These are phyloP conservation scores for Leccinum broughii DNA, from an alignment of 768 basidiomycete species.

Conservation along the genomic window DNA sequence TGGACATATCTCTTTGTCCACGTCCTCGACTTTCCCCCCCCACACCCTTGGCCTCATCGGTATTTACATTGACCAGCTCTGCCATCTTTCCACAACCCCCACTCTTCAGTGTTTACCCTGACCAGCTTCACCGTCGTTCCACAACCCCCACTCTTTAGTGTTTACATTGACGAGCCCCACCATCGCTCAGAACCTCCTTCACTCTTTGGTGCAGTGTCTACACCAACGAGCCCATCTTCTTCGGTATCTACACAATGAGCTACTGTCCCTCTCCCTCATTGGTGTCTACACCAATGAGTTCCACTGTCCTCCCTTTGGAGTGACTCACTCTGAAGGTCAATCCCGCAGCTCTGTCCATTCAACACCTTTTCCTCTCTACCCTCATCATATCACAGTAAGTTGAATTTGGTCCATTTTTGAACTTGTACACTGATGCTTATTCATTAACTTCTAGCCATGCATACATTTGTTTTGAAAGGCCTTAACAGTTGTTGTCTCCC, in stretches of 20 bases:
- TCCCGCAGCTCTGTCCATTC: no score
- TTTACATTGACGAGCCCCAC: not conserved
- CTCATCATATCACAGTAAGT: not conserved
- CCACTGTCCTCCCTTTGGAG: not conserved
- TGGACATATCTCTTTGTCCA: no score
- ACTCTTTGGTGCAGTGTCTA: not conserved
- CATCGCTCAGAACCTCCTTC: not conserved
- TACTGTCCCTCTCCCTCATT: not conserved
- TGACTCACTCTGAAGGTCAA: not conserved
- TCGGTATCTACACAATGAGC: not conserved
- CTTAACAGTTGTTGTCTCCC: not conserved
- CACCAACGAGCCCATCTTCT: not conserved
- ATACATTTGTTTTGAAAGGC: not conserved
- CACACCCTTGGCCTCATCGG: not conserved
- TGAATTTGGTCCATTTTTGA: not conserved
- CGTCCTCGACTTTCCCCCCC: no score
- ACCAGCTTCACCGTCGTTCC: not conserved
- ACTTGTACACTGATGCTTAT: not conserved
- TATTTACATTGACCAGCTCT: no score
- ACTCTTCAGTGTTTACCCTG: not conserved
- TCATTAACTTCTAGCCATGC: not conserved
- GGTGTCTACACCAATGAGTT: not conserved
- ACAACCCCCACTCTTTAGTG: not conserved
- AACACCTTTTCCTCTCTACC: no score
- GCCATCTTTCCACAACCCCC: no score